These are phyloP conservation scores for Verticillium alfalfae DNA, from an alignment of 2,329 filamentous ascomycete genomes.

Conservation along the genomic window DNA sequence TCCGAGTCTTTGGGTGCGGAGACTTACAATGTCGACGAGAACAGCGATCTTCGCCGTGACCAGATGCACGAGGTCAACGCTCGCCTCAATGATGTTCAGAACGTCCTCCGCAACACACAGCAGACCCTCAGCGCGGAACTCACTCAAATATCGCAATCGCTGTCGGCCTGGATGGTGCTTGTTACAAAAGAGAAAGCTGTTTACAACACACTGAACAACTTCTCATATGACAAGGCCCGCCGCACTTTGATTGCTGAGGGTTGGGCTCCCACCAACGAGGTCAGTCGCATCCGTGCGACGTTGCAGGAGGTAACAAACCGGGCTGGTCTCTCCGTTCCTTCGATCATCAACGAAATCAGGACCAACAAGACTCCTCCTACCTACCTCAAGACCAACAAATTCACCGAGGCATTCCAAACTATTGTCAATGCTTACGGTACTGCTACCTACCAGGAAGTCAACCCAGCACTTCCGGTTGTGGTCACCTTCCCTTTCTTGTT, in stretches of 20 bases:
- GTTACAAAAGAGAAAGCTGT: constrained; percentile 98
- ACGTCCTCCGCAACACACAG: constrained; percentile 92
- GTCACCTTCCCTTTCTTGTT: constrained; percentile 99
- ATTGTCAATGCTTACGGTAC: constrained; percentile 99
- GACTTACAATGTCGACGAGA: constrained; percentile 95
- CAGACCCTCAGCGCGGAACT: constrained; percentile 89
- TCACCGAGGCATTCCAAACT: constrained; percentile 96
- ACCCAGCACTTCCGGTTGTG: constrained; percentile 90
- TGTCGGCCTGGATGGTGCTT: constrained; percentile 96
- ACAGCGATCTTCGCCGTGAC: constrained; percentile 88
- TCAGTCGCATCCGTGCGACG: constrained; percentile 84
- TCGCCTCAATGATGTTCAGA: constrained; percentile 82
- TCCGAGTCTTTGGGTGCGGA: constrained; percentile 95
- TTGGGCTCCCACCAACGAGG: constrained; percentile 90
- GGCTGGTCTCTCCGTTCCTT: constrained; percentile 92
- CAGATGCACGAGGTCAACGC: constrained; percentile 98
- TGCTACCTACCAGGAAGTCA: constrained; percentile 94
- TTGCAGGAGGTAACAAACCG: constrained; percentile 95
- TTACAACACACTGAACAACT: constrained; percentile 90
- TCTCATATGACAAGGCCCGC: constrained; percentile 91
- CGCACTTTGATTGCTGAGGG: constrained; percentile 97
- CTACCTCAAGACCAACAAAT: constrained; percentile 97
- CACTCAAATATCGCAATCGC: constrained; percentile 83
- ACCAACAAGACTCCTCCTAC: constrained; percentile 97
- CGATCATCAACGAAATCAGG: constrained; percentile 95